phyloP scores from a whole-genome alignment of 129 eudicot genomes.

The Flaveria robusta region DNA sequence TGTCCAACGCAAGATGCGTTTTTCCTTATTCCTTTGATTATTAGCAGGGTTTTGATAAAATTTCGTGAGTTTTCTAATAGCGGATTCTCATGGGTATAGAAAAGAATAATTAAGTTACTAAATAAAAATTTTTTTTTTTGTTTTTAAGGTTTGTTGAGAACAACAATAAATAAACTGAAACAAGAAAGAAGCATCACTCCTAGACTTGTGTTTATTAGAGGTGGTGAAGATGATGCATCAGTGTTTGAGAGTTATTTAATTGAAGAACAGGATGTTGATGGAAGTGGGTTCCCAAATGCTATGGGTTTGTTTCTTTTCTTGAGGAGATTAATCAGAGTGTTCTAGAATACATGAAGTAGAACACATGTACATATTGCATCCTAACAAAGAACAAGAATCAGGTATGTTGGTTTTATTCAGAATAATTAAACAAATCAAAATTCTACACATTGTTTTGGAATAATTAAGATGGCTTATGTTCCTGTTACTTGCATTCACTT shows the following conservation, averaged over 20 bases:
- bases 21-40: neutral
- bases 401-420: constrained; percentile 19
- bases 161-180: constrained; percentile 76
- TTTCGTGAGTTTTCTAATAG: neutral
- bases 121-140: neutral
- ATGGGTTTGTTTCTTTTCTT: constrained; percentile 94
- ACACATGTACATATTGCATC: constrained; percentile 29
- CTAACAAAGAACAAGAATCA: constrained; percentile 19
- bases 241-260: constrained; percentile 80
- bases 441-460: constrained; percentile 26
- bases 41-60: neutral
- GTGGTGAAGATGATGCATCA: constrained; percentile 81
- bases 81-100: too few relatives aligned
- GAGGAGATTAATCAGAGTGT: constrained; percentile 82
- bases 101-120: neutral
- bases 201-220: constrained; percentile 73
- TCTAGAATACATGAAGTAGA: constrained; percentile 74
- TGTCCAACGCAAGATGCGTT: neutral
- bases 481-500: constrained; percentile 5
- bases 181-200: constrained; percentile 97
- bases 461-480: neutral
- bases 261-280: constrained; percentile 93
- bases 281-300: constrained; percentile 77
- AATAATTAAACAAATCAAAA: constrained; percentile 8
- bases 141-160: constrained; percentile 69